phyloP scores from a whole-genome alignment of 1,284 basidiomycete species.

The Ceratobasidium theobromae region DNA sequence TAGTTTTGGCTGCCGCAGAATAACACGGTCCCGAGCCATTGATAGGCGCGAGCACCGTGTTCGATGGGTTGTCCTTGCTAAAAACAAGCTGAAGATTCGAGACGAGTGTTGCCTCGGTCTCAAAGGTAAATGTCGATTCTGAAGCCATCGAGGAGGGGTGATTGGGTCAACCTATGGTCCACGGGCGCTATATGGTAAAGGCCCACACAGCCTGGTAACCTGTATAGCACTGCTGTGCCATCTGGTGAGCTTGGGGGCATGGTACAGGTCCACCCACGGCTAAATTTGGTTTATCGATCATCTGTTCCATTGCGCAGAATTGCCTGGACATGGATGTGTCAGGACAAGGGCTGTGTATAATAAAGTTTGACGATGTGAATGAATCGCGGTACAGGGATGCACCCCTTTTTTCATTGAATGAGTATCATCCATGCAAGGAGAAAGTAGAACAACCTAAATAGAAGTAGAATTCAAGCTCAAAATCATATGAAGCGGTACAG shows the following conservation, averaged over 20 bases:
- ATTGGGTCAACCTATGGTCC: not conserved
- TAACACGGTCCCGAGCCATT: not conserved
- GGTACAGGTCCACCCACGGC: no score
- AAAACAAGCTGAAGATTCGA: conserved; percentile 24
- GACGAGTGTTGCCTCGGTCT: not conserved
- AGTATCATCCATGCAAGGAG: conserved; percentile 93
- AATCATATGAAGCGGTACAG: not conserved
- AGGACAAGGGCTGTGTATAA: not conserved
- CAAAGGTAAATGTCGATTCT: not conserved
- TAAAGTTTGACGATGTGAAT: not conserved
- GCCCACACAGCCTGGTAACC: not conserved
- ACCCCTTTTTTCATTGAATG: conserved; percentile 59
- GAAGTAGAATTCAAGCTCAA: conserved; percentile 16
- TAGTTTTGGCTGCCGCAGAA: not conserved
- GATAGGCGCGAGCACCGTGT: not conserved
- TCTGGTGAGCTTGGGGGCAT: not conserved
- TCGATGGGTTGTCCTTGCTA: conserved; percentile 23
- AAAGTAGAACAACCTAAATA: conserved; percentile 73
- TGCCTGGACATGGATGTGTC: not conserved
- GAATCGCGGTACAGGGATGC: not conserved
- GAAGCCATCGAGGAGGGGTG: not conserved
- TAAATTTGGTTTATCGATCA: no score
- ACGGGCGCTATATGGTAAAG: not conserved
- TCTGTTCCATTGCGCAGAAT: not conserved
- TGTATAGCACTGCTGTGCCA: no score